Percentiles rank a stretch among this genome's conserved stretches.
Conservation (phyloP, 2,329 filamentous ascomycete genomes). For the Orbilia quercus region DNA sequence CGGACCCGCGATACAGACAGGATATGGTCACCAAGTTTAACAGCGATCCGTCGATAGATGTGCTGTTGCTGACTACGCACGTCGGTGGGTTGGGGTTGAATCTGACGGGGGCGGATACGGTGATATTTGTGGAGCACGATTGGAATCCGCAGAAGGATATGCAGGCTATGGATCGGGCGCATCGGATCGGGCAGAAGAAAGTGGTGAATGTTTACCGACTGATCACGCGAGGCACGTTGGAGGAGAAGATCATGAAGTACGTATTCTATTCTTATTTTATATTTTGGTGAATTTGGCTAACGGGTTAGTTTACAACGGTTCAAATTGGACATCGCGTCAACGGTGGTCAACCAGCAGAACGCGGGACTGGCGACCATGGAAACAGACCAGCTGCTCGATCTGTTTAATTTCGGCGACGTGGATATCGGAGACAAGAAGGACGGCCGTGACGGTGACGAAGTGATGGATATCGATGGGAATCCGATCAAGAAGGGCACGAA, state of each 20-base stretch:
- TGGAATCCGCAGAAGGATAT: conserved; percentile 99
- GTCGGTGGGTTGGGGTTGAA: conserved; percentile 95
- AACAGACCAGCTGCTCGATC: conserved; percentile 95
- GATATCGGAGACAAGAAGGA: conserved; percentile 71
- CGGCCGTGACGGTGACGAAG: conserved; percentile 76
- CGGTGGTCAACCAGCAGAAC: conserved; percentile 98
- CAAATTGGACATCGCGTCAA: conserved; percentile 98
- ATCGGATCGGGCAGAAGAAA: conserved; percentile 99
- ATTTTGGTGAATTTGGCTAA: conserved; percentile 8
- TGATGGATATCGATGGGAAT: conserved; percentile 93
- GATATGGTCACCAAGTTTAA: conserved; percentile 99
- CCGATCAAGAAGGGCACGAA: conserved; percentile 96
- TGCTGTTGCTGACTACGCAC: conserved; percentile 89
- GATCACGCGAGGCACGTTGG: conserved; percentile 92
- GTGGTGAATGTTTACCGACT: conserved; percentile 98
- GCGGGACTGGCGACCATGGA: conserved; percentile 95
- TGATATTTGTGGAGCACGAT: conserved; percentile 99
- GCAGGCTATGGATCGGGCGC: conserved; percentile 98
- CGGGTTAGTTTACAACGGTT: conserved; percentile 85
- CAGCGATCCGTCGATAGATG: conserved; percentile 95
- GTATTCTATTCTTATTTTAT: background rate
- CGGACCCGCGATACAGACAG: conserved; percentile 92
- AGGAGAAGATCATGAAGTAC: conserved; percentile 94
- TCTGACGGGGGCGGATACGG: conserved; percentile 94
- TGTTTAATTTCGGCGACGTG: conserved; percentile 89